phyloP scores from a whole-genome alignment of 75 land plant species.

The Ceratopteris richardii region DNA sequence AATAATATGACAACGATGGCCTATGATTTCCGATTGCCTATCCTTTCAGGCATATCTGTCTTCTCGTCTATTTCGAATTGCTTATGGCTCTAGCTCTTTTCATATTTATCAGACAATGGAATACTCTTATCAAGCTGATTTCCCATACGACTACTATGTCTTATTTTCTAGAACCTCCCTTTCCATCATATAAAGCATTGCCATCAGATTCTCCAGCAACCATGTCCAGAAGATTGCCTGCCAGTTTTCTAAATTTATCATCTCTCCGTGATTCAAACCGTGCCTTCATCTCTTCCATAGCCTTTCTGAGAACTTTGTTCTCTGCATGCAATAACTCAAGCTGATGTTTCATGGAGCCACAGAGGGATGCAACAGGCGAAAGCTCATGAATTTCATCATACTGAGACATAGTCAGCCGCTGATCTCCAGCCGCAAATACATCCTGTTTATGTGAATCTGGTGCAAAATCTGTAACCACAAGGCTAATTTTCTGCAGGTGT shows the following conservation, averaged over 20 bases:
- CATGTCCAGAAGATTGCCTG: too few species aligned
- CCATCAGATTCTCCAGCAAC: too few species aligned
- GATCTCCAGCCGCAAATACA: conserved; percentile 21
- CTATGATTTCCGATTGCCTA: neutral
- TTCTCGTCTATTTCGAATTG: too few species aligned
- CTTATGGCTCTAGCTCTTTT: too few species aligned
- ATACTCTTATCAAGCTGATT: too few species aligned
- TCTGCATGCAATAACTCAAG: conserved; percentile 53
- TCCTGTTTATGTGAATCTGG: conserved; percentile 47
- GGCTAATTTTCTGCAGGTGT: conserved; percentile 26
- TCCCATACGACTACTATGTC: too few species aligned
- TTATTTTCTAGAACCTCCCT: too few species aligned
- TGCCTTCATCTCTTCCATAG: conserved; percentile 55
- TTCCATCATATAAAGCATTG: too few species aligned
- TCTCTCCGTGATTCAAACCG: conserved; percentile 8
- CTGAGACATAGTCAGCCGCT: neutral
- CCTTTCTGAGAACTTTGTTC: conserved; percentile 42
- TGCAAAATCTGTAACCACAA: conserved; percentile 46
- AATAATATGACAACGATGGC: too few species aligned
- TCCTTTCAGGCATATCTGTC: neutral
- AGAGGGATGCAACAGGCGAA: conserved; percentile 25
- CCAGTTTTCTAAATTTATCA: too few species aligned
- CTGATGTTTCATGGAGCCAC: conserved; percentile 36
- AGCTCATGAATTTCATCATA: conserved; percentile 25
- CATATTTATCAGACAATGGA: too few species aligned